Evolutionary conservation across 495 filamentous ascomycete species (phyloP), one percentile per base, ranked within the genome.

Genomic region (Trichoderma erinaceum): DNA sequence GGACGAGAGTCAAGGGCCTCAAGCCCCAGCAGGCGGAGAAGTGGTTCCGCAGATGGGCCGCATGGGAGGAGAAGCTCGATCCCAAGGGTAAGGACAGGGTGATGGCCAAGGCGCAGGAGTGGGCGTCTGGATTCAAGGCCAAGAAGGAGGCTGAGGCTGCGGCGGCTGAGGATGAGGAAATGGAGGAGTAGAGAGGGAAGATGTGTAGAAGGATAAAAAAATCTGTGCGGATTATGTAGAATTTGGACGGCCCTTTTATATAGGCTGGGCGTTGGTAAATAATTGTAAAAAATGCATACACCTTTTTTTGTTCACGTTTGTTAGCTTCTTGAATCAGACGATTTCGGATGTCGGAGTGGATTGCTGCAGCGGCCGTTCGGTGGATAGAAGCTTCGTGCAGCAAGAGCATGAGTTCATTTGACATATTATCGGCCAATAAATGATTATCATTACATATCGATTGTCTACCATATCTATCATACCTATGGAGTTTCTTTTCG

Each of bases 31-130:
- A 89, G 76, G 92, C 91, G 3, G 88, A 89, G 74, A 88, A 85
- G 72, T 88, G 93, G 80, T 96, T 96, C 75, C 88, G 89, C 76
- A 85, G 90, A 71, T 96, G 92, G 92, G 83, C 89, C 68, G 81
- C 85, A 70, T 94, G 88, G 79, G 92, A 96, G 80, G 88, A 87
- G 79, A 86, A 86, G 78, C 81, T 90, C 4, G 87, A 91, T 72
- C 78, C 83, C 67, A 92, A 90, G 83, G 85, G 83, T 71, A 81
- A 88, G 65, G 89, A 91, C 72, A 85, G 83, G 66, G 91, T 92
- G 43, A 87, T 88, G 73, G 88, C 86, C 11, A 89, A 86, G 77
- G 92, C 91, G 18, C 87, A 84, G 69, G 88, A 90, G 71, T 95
- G 80, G 80, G 73, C 74, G 15, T 65, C 46, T 4, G 63, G 83